These are phyloP conservation scores for Nigrospora oryzae DNA, from an alignment of 2,329 filamentous ascomycete genomes.

Conservation along the genomic window DNA sequence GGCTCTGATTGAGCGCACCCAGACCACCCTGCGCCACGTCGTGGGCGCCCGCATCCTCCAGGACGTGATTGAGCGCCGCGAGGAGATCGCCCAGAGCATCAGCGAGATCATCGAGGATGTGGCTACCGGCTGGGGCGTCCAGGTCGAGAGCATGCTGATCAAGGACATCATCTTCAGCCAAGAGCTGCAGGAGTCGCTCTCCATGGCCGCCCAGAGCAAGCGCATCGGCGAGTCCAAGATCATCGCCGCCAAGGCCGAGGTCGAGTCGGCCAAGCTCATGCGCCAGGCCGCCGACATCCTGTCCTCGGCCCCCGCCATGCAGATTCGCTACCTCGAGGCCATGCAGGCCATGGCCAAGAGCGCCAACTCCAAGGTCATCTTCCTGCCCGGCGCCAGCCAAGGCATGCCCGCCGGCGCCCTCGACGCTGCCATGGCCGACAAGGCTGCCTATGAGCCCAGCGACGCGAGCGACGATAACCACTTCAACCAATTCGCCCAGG, in stretches of 20 bases:
- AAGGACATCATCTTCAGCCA: conserved; percentile 98
- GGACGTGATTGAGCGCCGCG: conserved; percentile 95
- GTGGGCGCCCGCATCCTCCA: conserved; percentile 92
- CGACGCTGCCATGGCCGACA: conserved; percentile 31
- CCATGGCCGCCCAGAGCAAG: conserved; percentile 98
- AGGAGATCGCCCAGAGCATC: conserved; percentile 92
- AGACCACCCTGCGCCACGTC: conserved; percentile 94
- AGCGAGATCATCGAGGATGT: conserved; percentile 97
- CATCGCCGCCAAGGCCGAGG: conserved; percentile 93
- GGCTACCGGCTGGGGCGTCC: conserved; percentile 85
- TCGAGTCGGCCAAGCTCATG: conserved; percentile 93
- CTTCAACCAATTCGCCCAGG: conserved; percentile 24
- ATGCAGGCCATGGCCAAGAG: conserved; percentile 99
- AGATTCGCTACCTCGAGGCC: conserved; percentile 94
- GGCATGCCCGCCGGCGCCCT: conserved; percentile 40
- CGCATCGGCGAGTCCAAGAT: conserved; percentile 97
- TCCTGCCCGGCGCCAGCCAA: conserved; percentile 61
- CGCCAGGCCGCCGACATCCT: conserved; percentile 90
- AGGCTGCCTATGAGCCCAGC: conserved; percentile 36
- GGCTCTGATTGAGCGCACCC: conserved; percentile 94
- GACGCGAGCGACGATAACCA: conserved; percentile 21
- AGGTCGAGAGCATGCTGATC: conserved; percentile 97
- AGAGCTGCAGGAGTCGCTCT: conserved; percentile 90
- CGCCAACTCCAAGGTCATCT: conserved; percentile 81
- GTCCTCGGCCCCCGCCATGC: conserved; percentile 89